Evolutionary conservation across 345 rosid genomes (phyloP), one percentile per base, ranked within the genome.

Genomic region (Orychophragmus violaceus): DNA sequence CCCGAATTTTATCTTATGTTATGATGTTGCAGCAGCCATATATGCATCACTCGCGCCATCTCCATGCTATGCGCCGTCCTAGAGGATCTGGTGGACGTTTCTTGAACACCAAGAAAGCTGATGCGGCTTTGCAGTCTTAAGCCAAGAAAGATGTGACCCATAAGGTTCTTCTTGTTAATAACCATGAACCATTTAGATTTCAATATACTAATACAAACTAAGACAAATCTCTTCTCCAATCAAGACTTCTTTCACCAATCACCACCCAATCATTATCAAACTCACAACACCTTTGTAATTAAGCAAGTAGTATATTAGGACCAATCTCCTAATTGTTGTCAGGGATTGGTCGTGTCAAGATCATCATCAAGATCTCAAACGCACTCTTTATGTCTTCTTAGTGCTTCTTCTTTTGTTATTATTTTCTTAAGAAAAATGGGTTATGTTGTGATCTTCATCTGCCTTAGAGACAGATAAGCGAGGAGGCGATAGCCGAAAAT

Each of bases 31-130:
- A 22, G 18, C 83, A 88, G 96, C 89, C 92, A 17, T 94, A 85
- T 68, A 88, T 85, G 92, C 99, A 94, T 68, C 54, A 84, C 25
- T 94, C 99, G 0, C 92, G 99, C 68, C 97, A 90, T 83, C 90
- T 85, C 60, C 97, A 94, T 56, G 99, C 99, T 54, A 81, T 94
- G 95, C 95, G 99, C 35, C 92, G 96, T 30, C 97, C 96, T 51
- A 87, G 99, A 77, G 99, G 99, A 60, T 82, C 80, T 0, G 96
- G 99, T 0, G 99, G 99, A 11, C 96, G 99, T 69, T 94, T 94
- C 85, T 74, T 94, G 85, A 94, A 88, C 72, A 51, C 84, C 2
- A 88, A 72, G 49, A 66, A 51, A 65, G 39, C 3, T 44, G 63
- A 33, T 60, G 21, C 22, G 1, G 21, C 29, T 65, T 18, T 42